These are phyloP conservation scores for Russula foetens DNA, from an alignment of 768 basidiomycete species.

Conservation along the genomic window DNA sequence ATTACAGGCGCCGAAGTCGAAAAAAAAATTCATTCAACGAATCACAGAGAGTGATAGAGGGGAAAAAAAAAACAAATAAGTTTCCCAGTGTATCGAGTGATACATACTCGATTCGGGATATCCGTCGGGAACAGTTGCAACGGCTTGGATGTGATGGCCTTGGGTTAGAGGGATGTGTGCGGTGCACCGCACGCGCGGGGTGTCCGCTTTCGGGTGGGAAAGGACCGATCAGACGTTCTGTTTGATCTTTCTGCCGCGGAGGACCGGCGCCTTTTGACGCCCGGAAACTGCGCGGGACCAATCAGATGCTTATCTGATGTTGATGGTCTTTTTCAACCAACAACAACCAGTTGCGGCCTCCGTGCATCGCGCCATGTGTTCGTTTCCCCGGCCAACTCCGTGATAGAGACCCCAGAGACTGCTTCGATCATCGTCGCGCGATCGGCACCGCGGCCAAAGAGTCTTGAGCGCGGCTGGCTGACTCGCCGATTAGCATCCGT, in stretches of 20 bases:
- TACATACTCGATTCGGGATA: constrained; percentile 8
- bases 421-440: constrained; percentile 18
- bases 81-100: background rate
- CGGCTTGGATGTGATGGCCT: background rate
- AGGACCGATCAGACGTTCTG: constrained; percentile 21
- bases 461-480: constrained; percentile 9
- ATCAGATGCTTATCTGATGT: constrained; percentile 19
- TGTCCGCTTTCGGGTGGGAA: constrained; percentile 11
- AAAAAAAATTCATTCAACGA: background rate
- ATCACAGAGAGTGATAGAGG: background rate
- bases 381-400: constrained; percentile 8
- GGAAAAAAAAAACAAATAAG: background rate
- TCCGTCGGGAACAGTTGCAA: constrained; percentile 2
- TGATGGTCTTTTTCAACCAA: constrained; percentile 15
- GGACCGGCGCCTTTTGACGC: constrained; percentile 8
- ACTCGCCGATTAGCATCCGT: constrained; percentile 18
- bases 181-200: constrained; percentile 14
- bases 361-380: constrained; percentile 3
- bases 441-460: constrained; percentile 18
- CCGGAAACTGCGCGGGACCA: constrained; percentile 14
- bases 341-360: constrained; percentile 9
- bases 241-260: constrained; percentile 19
- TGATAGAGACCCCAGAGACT: constrained; percentile 11
- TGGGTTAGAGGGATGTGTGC: background rate
- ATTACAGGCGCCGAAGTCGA: background rate